Percentiles rank a stretch among this genome's conserved stretches.
phyloP scores from a whole-genome alignment of 306 rosid genomes.

The Vachellia collinsii region DNA sequence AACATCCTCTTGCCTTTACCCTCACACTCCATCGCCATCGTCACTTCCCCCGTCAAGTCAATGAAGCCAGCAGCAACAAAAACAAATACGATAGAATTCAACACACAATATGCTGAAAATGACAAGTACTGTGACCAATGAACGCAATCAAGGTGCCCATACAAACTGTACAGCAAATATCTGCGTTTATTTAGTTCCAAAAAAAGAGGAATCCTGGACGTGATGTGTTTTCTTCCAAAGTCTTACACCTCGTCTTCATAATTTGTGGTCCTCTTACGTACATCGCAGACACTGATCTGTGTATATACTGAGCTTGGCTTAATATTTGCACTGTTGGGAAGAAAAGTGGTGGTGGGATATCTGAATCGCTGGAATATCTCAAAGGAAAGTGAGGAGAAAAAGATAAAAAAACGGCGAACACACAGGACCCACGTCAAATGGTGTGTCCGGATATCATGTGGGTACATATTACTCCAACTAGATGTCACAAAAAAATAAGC shows the following conservation, averaged over 20 bases:
- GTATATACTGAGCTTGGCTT: neutral
- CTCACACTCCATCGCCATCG: neutral
- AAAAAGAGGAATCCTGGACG: constrained; percentile 26
- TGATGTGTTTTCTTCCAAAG: neutral
- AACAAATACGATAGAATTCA: constrained; percentile 12
- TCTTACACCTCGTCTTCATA: neutral
- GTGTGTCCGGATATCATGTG: constrained; percentile 30
- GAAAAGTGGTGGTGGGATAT: neutral
- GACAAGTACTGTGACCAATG: constrained; percentile 9
- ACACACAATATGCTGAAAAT: constrained; percentile 25
- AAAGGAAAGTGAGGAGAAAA: neutral
- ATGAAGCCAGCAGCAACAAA: neutral
- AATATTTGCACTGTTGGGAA: neutral
- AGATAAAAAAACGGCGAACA: neutral
- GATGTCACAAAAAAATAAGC: constrained; percentile 6
- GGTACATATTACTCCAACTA: neutral
- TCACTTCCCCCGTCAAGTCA: neutral
- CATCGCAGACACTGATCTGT: neutral
- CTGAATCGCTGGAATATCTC: constrained; percentile 17
- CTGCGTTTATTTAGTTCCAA: neutral
- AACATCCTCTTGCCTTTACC: neutral
- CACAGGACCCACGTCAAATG: neutral
- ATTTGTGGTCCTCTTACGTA: neutral
- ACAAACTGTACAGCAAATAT: neutral
- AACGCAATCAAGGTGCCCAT: constrained; percentile 17